These are phyloP conservation scores for Salix koriyanagi DNA, from an alignment of 345 rosid species.

Conservation along the genomic window DNA sequence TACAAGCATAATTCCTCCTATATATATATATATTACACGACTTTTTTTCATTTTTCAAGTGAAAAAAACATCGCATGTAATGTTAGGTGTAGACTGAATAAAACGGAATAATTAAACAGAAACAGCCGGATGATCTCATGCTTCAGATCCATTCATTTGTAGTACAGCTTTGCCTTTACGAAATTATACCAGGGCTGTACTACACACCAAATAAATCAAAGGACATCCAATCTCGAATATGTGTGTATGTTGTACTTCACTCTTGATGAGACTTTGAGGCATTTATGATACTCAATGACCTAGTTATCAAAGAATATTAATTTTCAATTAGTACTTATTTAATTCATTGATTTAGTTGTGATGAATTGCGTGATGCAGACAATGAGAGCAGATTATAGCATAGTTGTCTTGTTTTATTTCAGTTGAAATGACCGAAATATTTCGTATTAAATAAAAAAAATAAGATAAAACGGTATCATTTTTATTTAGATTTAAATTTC, in stretches of 20 bases:
- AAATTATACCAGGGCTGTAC: constrained; percentile 5
- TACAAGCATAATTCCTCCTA: accelerated
- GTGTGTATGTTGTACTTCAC: neutral
- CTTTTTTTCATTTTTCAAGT: neutral
- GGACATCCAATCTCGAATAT: neutral
- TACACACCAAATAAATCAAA: neutral
- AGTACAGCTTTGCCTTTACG: constrained; percentile 25
- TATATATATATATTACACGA: neutral
- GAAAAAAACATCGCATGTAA: neutral
- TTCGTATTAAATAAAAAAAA: too few species aligned
- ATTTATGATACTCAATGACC: neutral
- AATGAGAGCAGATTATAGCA: too few species aligned
- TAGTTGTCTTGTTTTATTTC: too few species aligned
- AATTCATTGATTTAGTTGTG: neutral
- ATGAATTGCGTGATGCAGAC: too few species aligned
- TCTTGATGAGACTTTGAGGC: neutral
- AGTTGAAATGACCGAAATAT: too few species aligned
- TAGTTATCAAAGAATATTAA: neutral
- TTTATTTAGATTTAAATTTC: too few species aligned
- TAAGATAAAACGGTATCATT: too few species aligned
- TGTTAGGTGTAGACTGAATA: neutral
- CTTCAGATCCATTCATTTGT: neutral
- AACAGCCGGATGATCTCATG: neutral
- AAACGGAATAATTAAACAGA: neutral
- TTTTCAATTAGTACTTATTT: neutral